Evolutionary conservation across 495 filamentous ascomycete genomes (phyloP).

Genomic region (Aspergillus heteromorphus): DNA sequence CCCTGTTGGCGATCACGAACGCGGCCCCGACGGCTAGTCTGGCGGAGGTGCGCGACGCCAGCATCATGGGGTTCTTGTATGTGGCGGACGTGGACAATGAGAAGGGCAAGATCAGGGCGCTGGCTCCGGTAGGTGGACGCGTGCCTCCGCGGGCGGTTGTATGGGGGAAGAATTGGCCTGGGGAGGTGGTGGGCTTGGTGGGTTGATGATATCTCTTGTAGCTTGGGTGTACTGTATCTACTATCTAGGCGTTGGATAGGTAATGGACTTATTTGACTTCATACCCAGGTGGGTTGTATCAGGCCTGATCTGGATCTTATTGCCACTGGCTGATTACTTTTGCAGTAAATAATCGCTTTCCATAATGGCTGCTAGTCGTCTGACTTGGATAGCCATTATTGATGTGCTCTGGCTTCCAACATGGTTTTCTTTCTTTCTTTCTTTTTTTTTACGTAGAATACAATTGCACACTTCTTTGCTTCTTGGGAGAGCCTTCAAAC

Average conservation of each 20-base stretch:
- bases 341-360: not conserved
- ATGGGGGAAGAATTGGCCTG: conserved; percentile 51
- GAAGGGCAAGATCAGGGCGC: conserved; percentile 70
- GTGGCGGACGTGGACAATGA: conserved; percentile 85
- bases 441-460: too few species aligned
- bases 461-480: too few species aligned
- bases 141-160: conserved; percentile 74
- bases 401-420: too few species aligned
- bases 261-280: not conserved
- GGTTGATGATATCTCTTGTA: conserved; percentile 21
- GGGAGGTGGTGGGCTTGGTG: conserved; percentile 45
- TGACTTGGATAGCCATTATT: too few species aligned
- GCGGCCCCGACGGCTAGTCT: conserved; percentile 59
- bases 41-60: conserved; percentile 73
- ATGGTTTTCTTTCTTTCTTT: too few species aligned
- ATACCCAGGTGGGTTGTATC: conserved; percentile 1
- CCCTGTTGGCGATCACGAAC: conserved; percentile 75
- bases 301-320: too few species aligned
- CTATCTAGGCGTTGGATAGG: conserved; percentile 1
- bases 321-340: too few species aligned
- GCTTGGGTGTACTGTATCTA: not conserved
- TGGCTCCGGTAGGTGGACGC: conserved; percentile 75
- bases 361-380: too few species aligned
- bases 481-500: too few species aligned
- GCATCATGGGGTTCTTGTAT: conserved; percentile 88